Evolutionary conservation across 2,329 filamentous ascomycete genomes (phyloP), one percentile per base, ranked within the genome.

Genomic region (Penicillium sp.): DNA sequence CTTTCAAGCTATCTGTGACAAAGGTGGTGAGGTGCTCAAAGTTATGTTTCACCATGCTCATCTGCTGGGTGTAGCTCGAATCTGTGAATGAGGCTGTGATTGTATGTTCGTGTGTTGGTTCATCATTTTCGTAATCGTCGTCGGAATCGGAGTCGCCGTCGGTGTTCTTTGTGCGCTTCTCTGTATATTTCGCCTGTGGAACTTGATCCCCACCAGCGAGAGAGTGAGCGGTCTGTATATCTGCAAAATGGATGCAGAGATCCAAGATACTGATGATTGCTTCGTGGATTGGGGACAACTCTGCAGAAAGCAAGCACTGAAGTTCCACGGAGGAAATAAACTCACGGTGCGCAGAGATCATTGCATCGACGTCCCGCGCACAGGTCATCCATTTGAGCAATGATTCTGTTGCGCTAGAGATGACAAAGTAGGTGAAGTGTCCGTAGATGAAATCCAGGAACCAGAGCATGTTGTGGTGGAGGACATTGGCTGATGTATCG

Each of bases 191-290:
- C 43, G 31, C 42, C n/a, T 36, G 13, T 24, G 16, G 49, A 6
- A 29, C 10, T 22, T 53, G 24, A 11, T 44, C 39, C 13, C 48
- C 56, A 18, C 56, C 46, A 4, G 61, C 78, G 70, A 24, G 67
- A 57, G 53, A 70, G 60, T 74, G 73, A 8, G 67, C 67, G 6
- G 71, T 67, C 59, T 85, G 82, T 1, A 83, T 75, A 59, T 89
- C 84, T 27, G 88, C 83, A 29, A 95, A 84, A 52, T 81, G 78
- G 42, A 93, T 83, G 2, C 85, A 84, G 11, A 96, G 75, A 66
- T 96, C 89, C 1, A 97, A 79, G 2, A 94, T 75, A 44, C 87
- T 84, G n/a, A 93, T 77, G 16, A 96, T 82, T 13, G 85, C 85
- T 53, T 89, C 83, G 51, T 85, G 81, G 34, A 97, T 88, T 0